These are phyloP conservation scores for Ailanthus altissimus DNA, from an alignment of 345 rosid species.

Conservation along the genomic window DNA sequence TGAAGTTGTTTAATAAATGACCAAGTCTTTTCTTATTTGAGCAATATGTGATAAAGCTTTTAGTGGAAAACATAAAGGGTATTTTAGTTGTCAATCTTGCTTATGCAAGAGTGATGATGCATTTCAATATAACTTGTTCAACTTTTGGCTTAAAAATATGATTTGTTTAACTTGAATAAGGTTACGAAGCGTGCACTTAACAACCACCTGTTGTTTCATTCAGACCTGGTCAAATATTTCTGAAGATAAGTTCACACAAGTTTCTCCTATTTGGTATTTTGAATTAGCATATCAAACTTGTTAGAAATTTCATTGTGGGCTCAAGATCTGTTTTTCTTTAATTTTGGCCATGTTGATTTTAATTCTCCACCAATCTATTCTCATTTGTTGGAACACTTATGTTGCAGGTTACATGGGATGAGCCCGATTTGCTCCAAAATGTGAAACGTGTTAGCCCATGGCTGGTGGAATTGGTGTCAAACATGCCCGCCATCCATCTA, in stretches of 20 bases:
- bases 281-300: not conserved
- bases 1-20: not conserved
- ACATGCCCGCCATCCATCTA: constrained; percentile 61
- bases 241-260: not conserved
- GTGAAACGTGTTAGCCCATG: constrained; percentile 75
- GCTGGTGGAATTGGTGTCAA: constrained; percentile 74
- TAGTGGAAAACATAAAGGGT: not conserved
- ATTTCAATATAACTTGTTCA: not conserved
- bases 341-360: constrained; percentile 8
- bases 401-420: constrained; percentile 74
- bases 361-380: constrained; percentile 11
- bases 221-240: constrained; percentile 15
- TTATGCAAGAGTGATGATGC: not conserved
- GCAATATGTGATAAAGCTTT: not conserved
- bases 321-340: not conserved
- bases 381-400: constrained; percentile 6
- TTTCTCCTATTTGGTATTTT: not conserved
- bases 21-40: not conserved
- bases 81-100: not conserved
- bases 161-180: not conserved
- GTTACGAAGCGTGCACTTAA: not conserved
- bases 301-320: not conserved
- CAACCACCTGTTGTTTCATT: not conserved
- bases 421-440: constrained; percentile 73
- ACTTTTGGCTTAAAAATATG: not conserved